phyloP scores from a whole-genome alignment of 352 stramenopile genomes.

The Globisporangium middletonii region DNA sequence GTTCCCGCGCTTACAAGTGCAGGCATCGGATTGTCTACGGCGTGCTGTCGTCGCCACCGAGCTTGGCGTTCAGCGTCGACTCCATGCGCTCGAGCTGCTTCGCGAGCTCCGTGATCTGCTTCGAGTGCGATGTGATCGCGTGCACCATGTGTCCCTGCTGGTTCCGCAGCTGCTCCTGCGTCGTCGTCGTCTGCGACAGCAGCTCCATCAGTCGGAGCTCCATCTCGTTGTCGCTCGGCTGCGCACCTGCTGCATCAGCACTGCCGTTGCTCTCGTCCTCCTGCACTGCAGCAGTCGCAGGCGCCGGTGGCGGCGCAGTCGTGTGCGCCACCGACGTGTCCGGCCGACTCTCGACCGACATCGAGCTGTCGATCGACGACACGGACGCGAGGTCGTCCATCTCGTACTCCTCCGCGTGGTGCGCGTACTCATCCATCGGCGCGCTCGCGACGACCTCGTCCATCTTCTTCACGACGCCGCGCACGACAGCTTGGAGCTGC shows the following conservation, averaged over 20 bases:
- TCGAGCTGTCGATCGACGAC: conserved; percentile 17
- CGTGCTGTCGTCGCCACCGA: conserved; percentile 16
- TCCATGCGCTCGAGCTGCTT: conserved; percentile 83
- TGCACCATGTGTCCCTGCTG: conserved; percentile 81
- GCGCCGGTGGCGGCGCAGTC: background rate
- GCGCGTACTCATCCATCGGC: background rate
- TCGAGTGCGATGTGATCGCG: conserved; percentile 64
- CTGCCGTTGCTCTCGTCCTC: background rate
- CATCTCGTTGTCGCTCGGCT: conserved; percentile 51
- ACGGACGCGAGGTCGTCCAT: conserved; percentile 11
- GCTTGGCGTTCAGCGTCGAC: conserved; percentile 51
- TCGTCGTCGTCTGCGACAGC: conserved; percentile 74
- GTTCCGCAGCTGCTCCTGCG: conserved; percentile 72
- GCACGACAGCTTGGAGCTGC: conserved; percentile 52
- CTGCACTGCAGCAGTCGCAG: background rate
- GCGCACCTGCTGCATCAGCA: background rate
- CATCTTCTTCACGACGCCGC: conserved; percentile 44
- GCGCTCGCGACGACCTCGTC: conserved; percentile 36
- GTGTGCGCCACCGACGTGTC: conserved; percentile 2
- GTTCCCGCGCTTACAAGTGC: too few relatives aligned
- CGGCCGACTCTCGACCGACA: conserved; percentile 12
- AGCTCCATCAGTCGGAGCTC: conserved; percentile 70
- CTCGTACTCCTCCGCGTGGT: conserved; percentile 9
- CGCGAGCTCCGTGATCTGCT: conserved; percentile 72
- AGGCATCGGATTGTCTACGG: background rate